phyloP scores from a whole-genome alignment of 1,284 basidiomycete genomes.

The Ceratobasidium sp. region DNA sequence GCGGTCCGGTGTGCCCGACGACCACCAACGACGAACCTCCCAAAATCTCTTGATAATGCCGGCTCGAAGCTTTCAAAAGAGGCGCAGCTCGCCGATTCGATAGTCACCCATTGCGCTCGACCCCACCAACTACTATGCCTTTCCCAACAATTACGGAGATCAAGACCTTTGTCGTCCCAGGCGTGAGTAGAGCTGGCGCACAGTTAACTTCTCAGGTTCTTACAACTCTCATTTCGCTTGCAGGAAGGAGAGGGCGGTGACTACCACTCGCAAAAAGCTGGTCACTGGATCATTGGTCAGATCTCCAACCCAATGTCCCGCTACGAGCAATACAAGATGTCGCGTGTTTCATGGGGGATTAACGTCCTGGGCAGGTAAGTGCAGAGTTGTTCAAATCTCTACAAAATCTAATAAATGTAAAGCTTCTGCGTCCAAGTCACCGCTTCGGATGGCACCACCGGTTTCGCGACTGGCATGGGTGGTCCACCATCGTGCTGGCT shows the following conservation, averaged over 20 bases:
- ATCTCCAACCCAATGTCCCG: constrained; percentile 62
- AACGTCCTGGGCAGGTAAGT: constrained; percentile 58
- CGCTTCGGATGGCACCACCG: constrained; percentile 63
- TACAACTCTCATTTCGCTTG: neutral
- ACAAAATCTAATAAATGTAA: neutral
- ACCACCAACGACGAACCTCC: neutral
- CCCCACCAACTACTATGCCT: constrained; percentile 19
- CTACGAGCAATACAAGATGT: constrained; percentile 62
- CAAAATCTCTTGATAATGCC: constrained; percentile 30
- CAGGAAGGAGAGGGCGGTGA: constrained; percentile 60
- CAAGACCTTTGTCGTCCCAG: constrained; percentile 53
- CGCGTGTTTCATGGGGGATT: constrained; percentile 62
- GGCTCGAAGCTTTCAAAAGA: constrained; percentile 38
- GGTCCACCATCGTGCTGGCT: constrained; percentile 68
- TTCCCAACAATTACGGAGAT: constrained; percentile 53
- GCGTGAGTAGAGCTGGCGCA: constrained; percentile 17
- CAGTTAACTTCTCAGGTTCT: neutral
- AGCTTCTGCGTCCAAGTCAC: constrained; percentile 64
- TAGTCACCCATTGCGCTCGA: neutral
- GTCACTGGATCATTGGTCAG: constrained; percentile 56
- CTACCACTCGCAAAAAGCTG: constrained; percentile 60
- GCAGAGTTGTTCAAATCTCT: neutral
- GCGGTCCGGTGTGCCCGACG: constrained; percentile 27
- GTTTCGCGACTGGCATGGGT: constrained; percentile 65
- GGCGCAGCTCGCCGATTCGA: neutral